Evolutionary conservation across 371 early-diverging fungal genomes (phyloP), one percentile per base, ranked within the genome.

Genomic region (Mortierella sp.): DNA sequence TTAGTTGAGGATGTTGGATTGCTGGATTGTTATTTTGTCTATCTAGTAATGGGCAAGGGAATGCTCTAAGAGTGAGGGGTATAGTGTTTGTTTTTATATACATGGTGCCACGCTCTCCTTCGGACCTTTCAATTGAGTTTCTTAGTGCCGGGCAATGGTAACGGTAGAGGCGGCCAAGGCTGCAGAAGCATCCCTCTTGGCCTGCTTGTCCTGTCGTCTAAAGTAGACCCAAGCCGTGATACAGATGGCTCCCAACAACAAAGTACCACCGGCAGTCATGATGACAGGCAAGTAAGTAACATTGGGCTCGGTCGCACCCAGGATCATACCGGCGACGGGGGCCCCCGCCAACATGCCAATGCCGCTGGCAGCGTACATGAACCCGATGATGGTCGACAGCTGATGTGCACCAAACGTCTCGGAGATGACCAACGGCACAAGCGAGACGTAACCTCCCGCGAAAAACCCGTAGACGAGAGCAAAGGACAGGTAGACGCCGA

Each of bases 401-500:
- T 79, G 80, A 26, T 87, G 77, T 4, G 76, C 74, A 2, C 90
- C 92, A 84, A 89, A 92, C 4, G 90, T 79, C n/a, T 89, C 85
- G 4, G 91, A 87, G 45, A 88, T 68, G 4, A 86, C 86, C 34
- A 88, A 86, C 2, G 91, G 88, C 2, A 89, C 71, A 10, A 91
- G 68, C 1, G 87, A 80, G 13, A 88, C 87, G 52, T 89, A 87
- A 11, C 90, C 91, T 11, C 93, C 94, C 29, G 91, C 87, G 65
- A 90, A 87, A 47, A 92, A 73, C 3, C 93, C 93, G 63, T 91
- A 93, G 52, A 90, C 58, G 22, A 92, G 48, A n/a, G 90, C 86
- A 71, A 92, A 92, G 8, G 87, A 74, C 47, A 90, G 66, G 29
- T 91, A 77, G 4, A 87, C 80, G 0, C 85, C 79, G 55, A 88